These are phyloP conservation scores for Helminthosporium solani DNA, from an alignment of 2,329 filamentous ascomycete genomes.

Conservation along the genomic window DNA sequence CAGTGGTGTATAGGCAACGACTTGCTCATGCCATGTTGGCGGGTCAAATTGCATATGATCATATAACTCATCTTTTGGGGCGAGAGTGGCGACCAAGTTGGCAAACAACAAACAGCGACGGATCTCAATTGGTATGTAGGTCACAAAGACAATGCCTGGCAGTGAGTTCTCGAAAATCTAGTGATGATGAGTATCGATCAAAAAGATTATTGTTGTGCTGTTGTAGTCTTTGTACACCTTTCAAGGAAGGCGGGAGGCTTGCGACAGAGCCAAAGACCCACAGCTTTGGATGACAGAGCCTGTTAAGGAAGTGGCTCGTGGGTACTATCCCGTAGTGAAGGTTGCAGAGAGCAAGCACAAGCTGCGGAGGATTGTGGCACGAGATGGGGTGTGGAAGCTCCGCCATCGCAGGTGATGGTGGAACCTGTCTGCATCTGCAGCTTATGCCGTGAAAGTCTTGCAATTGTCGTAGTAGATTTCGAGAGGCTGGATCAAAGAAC, in stretches of 20 bases:
- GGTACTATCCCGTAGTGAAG: neutral
- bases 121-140: neutral
- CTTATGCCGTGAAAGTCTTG: slow-evolving; percentile 12
- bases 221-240: neutral
- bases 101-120: neutral
- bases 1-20: neutral
- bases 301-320: slow-evolving; percentile 16
- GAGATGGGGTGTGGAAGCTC: neutral
- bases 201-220: neutral
- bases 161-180: neutral
- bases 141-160: neutral
- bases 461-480: neutral
- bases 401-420: slow-evolving; percentile 11
- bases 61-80: neutral
- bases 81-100: neutral
- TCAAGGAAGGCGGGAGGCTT: neutral
- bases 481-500: neutral
- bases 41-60: neutral
- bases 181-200: neutral
- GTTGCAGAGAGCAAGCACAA: neutral
- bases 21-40: neutral
- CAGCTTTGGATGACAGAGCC: slow-evolving; percentile 13
- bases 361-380: neutral
- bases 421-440: slow-evolving; percentile 9
- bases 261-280: slow-evolving; percentile 4